Evolutionary conservation across 768 basidiomycete species (phyloP).

Genomic region (Suillus variegatus): DNA sequence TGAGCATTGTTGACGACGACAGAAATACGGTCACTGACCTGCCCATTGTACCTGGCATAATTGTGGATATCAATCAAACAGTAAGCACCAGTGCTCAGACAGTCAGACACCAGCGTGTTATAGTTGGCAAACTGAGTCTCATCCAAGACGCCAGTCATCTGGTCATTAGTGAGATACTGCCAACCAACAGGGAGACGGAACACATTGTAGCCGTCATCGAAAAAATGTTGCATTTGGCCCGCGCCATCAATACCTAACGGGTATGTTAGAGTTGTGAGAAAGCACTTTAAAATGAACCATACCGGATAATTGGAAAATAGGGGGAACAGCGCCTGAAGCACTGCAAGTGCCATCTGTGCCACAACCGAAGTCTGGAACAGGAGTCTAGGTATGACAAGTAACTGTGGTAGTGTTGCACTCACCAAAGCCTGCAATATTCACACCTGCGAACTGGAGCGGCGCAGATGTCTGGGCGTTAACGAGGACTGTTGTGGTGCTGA

Average conservation of each 20-base stretch:
- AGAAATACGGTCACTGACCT: slow-evolving; percentile 25
- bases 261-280: neutral
- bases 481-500: slow-evolving; percentile 14
- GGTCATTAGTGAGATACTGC: slow-evolving; percentile 50
- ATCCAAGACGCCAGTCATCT: slow-evolving; percentile 43
- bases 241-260: slow-evolving; percentile 16
- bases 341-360: slow-evolving; percentile 45
- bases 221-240: slow-evolving; percentile 67
- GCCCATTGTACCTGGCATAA: slow-evolving; percentile 56
- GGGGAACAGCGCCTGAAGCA: slow-evolving; percentile 41
- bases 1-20: neutral
- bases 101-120: slow-evolving; percentile 43
- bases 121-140: slow-evolving; percentile 48
- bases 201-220: slow-evolving; percentile 48
- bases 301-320: slow-evolving; percentile 47
- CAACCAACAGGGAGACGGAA: slow-evolving; percentile 67
- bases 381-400: neutral
- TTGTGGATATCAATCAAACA: slow-evolving; percentile 64
- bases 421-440: slow-evolving; percentile 58
- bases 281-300: neutral
- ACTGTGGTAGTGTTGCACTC: neutral
- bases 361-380: slow-evolving; percentile 46
- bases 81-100: slow-evolving; percentile 48
- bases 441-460: slow-evolving; percentile 40
- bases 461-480: slow-evolving; percentile 20